Percentiles rank a stretch among this genome's conserved stretches.
Evolutionary conservation across 768 basidiomycete species (phyloP).

Genomic region (Lactarius pseudohatsudake): DNA sequence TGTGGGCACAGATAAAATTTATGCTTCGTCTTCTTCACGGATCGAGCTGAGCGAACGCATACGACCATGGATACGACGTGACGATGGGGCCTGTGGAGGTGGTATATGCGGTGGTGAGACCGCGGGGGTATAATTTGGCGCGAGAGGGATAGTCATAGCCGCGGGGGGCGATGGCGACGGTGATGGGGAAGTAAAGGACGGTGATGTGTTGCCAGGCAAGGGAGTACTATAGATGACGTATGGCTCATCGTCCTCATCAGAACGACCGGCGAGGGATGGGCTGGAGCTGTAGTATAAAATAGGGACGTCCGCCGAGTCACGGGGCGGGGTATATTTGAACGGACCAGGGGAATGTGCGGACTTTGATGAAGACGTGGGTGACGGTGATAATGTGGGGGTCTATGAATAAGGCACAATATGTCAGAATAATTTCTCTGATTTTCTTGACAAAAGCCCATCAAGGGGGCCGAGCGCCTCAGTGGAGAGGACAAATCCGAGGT

Average conservation of each 20-base stretch:
- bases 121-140: conserved; percentile 21
- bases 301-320: conserved; percentile 21
- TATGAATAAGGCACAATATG: conserved; percentile 11
- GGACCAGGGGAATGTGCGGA: conserved; percentile 9
- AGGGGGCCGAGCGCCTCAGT: not conserved
- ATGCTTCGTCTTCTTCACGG: conserved; percentile 29
- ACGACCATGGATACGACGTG: conserved; percentile 27
- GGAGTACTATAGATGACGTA: conserved; percentile 31
- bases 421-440: conserved; percentile 6
- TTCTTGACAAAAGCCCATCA: conserved; percentile 1
- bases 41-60: conserved; percentile 29
- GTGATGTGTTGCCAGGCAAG: conserved; percentile 12
- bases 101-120: conserved; percentile 20
- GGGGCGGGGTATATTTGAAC: conserved; percentile 19
- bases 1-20: not conserved
- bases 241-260: conserved; percentile 27
- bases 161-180: conserved; percentile 21
- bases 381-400: conserved; percentile 22
- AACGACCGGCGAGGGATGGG: conserved; percentile 11
- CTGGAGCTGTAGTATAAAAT: conserved; percentile 23
- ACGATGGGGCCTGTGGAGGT: conserved; percentile 20
- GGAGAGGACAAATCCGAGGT: not conserved
- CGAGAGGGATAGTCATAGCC: not conserved
- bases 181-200: not conserved
- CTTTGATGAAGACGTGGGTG: conserved; percentile 7